Evolutionary conservation across 2,329 filamentous ascomycete species (phyloP).

Genomic region (Paracorniculantispora psalliotae): DNA sequence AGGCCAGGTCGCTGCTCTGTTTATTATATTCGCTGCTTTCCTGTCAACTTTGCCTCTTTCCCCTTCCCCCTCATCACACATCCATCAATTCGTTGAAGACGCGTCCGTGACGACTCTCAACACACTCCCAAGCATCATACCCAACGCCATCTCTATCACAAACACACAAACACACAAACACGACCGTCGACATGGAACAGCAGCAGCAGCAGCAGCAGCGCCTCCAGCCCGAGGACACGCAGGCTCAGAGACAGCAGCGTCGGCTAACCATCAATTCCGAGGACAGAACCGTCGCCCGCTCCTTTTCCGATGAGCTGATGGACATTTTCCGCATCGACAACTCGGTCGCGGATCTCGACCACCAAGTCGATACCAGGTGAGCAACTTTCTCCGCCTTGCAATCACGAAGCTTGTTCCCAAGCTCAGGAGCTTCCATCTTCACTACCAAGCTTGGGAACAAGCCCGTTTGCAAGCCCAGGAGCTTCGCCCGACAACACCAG

Average conservation of each 20-base stretch:
- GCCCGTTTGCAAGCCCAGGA: neutral
- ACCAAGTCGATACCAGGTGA: constrained; percentile 78
- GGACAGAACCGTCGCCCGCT: constrained; percentile 74
- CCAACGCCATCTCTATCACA: no score
- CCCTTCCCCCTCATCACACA: neutral
- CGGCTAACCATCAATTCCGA: constrained; percentile 10
- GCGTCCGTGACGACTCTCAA: neutral
- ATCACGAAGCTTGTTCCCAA: neutral
- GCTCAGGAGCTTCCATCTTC: neutral
- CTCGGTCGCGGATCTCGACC: constrained; percentile 66
- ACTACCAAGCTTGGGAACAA: neutral
- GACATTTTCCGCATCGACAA: constrained; percentile 86
- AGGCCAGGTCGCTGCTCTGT: constrained; percentile 7
- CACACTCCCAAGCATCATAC: constrained; percentile 15
- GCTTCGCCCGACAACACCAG: neutral
- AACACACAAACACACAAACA: neutral
- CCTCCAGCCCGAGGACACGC: neutral
- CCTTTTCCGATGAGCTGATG: constrained; percentile 81
- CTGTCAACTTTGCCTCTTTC: neutral
- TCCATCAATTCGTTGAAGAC: neutral
- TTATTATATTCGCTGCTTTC: constrained; percentile 9
- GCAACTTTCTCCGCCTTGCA: constrained; percentile 27
- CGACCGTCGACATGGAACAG: neutral
- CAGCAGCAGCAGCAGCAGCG: neutral
- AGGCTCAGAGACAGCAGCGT: constrained; percentile 6